Evolutionary conservation across 2,329 filamentous ascomycete species (phyloP).

Genomic region (Xylaria sp.): DNA sequence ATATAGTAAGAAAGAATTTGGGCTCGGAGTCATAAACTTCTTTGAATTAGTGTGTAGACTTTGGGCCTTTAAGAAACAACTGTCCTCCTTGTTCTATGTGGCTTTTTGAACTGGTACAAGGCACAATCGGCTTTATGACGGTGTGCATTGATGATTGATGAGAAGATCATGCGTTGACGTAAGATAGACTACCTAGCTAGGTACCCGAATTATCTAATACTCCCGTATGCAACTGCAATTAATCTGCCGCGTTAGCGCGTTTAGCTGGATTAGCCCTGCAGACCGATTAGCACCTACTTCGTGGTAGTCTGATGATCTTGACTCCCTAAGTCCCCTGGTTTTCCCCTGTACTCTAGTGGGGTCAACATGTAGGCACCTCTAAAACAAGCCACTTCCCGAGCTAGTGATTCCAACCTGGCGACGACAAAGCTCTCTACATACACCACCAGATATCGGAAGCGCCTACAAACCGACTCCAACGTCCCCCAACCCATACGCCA

Average conservation of each 20-base stretch:
- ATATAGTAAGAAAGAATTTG: too few species aligned
- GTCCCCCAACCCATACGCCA: neutral
- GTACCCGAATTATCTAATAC: neutral
- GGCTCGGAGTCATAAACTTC: neutral
- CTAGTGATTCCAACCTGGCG: slow-evolving; percentile 2
- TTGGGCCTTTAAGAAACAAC: neutral
- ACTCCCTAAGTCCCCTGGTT: neutral
- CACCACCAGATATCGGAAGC: slow-evolving; percentile 5
- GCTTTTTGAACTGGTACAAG: neutral
- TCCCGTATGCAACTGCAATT: slow-evolving; percentile 13
- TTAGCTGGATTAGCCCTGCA: slow-evolving; percentile 14
- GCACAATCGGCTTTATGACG: neutral
- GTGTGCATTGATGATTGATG: neutral
- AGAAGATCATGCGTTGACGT: neutral
- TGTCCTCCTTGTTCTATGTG: neutral
- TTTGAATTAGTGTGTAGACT: neutral
- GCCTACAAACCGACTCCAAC: neutral
- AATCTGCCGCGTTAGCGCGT: slow-evolving; percentile 30
- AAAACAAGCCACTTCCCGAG: neutral
- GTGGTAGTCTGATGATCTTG: slow-evolving; percentile 14
- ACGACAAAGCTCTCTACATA: slow-evolving; percentile 11
- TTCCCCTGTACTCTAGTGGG: neutral
- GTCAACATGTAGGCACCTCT: neutral
- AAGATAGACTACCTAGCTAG: neutral
- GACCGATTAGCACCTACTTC: too few species aligned